Conservation (phyloP, 768 basidiomycete genomes). For the Tephrocybe sp. region DNA sequence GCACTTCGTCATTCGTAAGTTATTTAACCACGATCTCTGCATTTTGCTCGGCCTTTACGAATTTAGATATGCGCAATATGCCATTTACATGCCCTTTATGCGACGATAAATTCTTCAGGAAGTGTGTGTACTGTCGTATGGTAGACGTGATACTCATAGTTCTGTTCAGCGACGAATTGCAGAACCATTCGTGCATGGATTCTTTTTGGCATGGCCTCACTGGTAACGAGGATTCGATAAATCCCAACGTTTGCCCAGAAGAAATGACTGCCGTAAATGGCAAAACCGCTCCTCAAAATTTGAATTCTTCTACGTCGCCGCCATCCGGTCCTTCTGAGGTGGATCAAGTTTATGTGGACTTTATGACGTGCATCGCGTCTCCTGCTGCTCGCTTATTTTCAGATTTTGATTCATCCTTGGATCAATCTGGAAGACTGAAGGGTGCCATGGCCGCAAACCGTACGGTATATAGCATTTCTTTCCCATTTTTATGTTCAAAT, state of each 20-base stretch:
- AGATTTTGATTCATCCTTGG: not conserved
- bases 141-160: not conserved
- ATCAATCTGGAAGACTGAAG: not conserved
- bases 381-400: not conserved
- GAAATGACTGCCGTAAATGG: not conserved
- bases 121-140: not conserved
- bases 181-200: slow-evolving; percentile 7
- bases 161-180: slow-evolving; percentile 13
- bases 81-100: slow-evolving; percentile 6
- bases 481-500: not conserved
- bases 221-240: too few species aligned
- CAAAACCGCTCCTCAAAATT: not conserved
- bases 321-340: not conserved
- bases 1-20: slow-evolving; percentile 35
- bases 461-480: not conserved
- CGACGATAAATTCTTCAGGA: slow-evolving; percentile 3
- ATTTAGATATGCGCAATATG: slow-evolving; percentile 10
- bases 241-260: too few species aligned
- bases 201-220: not conserved
- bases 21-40: not conserved
- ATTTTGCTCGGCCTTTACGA: not conserved
- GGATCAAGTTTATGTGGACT: slow-evolving; percentile 7
- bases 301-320: not conserved
- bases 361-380: slow-evolving; percentile 7
- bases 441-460: not conserved